phyloP scores from a whole-genome alignment of 768 basidiomycete species.

The Tulasnella sp. region DNA sequence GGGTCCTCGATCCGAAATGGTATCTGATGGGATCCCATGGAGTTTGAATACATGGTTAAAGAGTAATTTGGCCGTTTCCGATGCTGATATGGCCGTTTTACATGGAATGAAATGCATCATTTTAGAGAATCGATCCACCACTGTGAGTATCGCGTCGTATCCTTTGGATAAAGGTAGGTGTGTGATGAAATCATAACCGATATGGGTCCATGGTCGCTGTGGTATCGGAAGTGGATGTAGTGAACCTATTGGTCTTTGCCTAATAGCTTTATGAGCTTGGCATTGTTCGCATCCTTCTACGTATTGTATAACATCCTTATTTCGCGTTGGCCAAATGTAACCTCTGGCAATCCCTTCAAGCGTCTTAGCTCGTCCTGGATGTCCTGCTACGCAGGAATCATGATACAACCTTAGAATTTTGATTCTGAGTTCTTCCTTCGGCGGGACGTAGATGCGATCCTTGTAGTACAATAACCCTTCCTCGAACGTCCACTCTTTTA shows the following conservation, averaged over 20 bases:
- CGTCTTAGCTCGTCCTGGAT: background rate
- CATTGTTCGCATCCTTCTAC: constrained; percentile 3
- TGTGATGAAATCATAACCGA: constrained; percentile 18
- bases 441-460: background rate
- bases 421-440: background rate
- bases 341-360: background rate
- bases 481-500: background rate
- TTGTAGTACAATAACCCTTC: background rate
- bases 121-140: constrained; percentile 8
- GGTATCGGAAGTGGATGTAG: constrained; percentile 12
- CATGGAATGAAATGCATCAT: background rate
- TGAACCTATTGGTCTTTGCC: background rate
- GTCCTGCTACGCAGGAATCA: background rate
- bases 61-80: constrained; percentile 27
- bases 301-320: background rate
- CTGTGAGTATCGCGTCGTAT: constrained; percentile 3
- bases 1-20: constrained; percentile 6
- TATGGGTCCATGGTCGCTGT: background rate
- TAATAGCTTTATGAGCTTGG: constrained; percentile 1
- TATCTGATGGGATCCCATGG: constrained; percentile 3
- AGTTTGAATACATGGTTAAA: constrained; percentile 26
- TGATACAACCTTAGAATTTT: background rate
- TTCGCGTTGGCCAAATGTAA: constrained; percentile 1
- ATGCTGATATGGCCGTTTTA: constrained; percentile 23
- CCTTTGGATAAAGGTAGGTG: constrained; percentile 20